phyloP scores from a whole-genome alignment of 2,329 filamentous ascomycete genomes.

The Juglanconis sp. region DNA sequence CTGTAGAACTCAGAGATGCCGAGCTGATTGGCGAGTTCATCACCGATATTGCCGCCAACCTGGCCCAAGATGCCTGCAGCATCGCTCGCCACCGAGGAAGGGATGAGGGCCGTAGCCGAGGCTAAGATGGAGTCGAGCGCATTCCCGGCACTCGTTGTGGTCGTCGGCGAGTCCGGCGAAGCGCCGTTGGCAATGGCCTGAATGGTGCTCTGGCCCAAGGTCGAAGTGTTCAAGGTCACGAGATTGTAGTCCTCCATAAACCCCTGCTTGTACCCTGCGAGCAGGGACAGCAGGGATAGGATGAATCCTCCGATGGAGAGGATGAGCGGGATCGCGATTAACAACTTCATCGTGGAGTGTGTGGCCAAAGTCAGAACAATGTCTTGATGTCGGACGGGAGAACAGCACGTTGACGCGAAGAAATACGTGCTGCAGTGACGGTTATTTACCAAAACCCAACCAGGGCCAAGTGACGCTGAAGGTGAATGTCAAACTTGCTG shows the following conservation, averaged over 20 bases:
- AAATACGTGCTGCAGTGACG: neutral
- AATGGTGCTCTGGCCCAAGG: slow-evolving; percentile 37
- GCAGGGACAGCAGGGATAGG: slow-evolving; percentile 32
- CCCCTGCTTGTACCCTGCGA: slow-evolving; percentile 35
- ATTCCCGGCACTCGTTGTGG: neutral
- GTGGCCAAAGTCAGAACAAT: neutral
- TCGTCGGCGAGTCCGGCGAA: slow-evolving; percentile 12
- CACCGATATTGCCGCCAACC: slow-evolving; percentile 17
- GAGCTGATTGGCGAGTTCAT: slow-evolving; percentile 24
- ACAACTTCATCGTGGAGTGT: slow-evolving; percentile 4
- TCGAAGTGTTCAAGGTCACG: slow-evolving; percentile 39
- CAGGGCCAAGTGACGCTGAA: too few species aligned
- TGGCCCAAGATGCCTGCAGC: slow-evolving; percentile 16
- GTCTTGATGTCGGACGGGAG: neutral
- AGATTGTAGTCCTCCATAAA: slow-evolving; percentile 36
- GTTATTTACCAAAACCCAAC: too few species aligned
- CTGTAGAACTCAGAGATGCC: slow-evolving; percentile 32
- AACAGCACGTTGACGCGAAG: neutral
- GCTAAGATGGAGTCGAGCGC: slow-evolving; percentile 21
- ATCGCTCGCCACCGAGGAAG: slow-evolving; percentile 15
- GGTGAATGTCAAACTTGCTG: too few species aligned
- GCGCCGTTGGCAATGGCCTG: neutral
- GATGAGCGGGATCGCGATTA: slow-evolving; percentile 25
- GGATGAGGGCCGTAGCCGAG: neutral
- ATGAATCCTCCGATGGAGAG: slow-evolving; percentile 34